Base-by-base conservation (phyloP, 805 yeast genomes). In the Saccharomycopsis fibuligera region DNA sequence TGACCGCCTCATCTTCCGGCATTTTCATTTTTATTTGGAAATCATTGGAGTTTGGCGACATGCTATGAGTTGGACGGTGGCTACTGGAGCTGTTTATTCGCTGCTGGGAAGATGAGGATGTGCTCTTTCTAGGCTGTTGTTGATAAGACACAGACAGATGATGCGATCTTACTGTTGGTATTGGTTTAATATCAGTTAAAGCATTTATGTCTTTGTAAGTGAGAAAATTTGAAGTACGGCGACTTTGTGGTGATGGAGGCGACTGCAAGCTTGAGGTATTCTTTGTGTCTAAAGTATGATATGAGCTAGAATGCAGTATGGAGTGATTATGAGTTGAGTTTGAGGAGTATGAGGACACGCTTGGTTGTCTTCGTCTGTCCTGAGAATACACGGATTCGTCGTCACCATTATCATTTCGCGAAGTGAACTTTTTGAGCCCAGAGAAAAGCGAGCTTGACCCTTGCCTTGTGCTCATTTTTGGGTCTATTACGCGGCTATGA, bases 1-100 rank as follows among this genome's bases (percentile, higher is more conserved):
- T 78, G 54, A 80, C 87, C 54, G 70, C 67, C 9, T 73, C 78
- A 56, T 83, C 78, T 5, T 67, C 63, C 0, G 96, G 96, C 58
- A 76, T 82, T 46, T 85, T 90, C 16, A 57, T 50, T 46, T 85
- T 90, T 12, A 57, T 50, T 2, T 45, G 45, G 29, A 42, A 45
- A 27, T 46, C 43, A 8, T 44, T 41, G 21, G 54, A 31, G 33
- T 36, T 45, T 1, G 54, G 46, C 2, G 58, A 48, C 0, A 45
- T 47, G 16, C 56, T 39, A 33, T 24, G 29, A 36, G 46, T 40
- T 16, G 24, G 42, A 19, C 22, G 24, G 12, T 24, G 35, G 3
- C 37, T 16, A 31, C 31, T 36, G 12, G 35, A 25, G n/a, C n/a
- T 33, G 37, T n/a, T 33, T 8, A 17, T 33, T n/a, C n/a, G 19